Evolutionary conservation across 768 basidiomycete species (phyloP), one percentile per base, ranked within the genome.

Genomic region (Fistulinella prunicolor): DNA sequence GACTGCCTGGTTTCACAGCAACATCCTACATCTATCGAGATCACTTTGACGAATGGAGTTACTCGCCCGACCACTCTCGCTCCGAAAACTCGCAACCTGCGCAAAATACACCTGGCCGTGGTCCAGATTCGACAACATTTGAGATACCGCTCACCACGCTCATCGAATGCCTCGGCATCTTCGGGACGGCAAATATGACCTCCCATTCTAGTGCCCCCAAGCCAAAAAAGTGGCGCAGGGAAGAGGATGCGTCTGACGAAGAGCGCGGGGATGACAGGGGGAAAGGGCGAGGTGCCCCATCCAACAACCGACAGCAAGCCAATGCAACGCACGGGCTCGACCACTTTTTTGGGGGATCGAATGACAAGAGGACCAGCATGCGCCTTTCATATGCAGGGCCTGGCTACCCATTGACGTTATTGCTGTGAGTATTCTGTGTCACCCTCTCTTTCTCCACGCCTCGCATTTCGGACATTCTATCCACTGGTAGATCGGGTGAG

Each of bases 131-230:
- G 26, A 70, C 70, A 3, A 76, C 81, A 0, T 88, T 97, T 59
- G 91, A 94, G 65, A 78, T 99, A 47, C 86, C 87, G 3, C 79
- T 99, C 32, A 79, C 82, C 62, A 85, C 84, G 3, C 70, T 97
- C 42, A 79, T 96, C 51, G 93, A 96, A 54, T 94, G 90, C 59
- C 74, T 99, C 26, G 94, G 95, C 59, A 85, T 97, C 46, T 97
- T 94, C 59, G 94, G 95, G 23, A 89, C 92, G 10, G 89, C 87
- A 26, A 60, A 64, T 29, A 59, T 70, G 13, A 61, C 69, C 13
- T 61, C 58, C 44, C 53, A 56, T 55, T 50, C 62, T n/a, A 58
- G 44, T 40, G 59, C 54, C 9, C 56, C 58, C 19, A 76, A 74
- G 53, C 72, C 69, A 54, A 80, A 73, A 60, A 73, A 70, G 47